These are phyloP conservation scores for Tylopilus plumbeoviolaceoides DNA, from an alignment of 768 basidiomycete species.

Conservation along the genomic window DNA sequence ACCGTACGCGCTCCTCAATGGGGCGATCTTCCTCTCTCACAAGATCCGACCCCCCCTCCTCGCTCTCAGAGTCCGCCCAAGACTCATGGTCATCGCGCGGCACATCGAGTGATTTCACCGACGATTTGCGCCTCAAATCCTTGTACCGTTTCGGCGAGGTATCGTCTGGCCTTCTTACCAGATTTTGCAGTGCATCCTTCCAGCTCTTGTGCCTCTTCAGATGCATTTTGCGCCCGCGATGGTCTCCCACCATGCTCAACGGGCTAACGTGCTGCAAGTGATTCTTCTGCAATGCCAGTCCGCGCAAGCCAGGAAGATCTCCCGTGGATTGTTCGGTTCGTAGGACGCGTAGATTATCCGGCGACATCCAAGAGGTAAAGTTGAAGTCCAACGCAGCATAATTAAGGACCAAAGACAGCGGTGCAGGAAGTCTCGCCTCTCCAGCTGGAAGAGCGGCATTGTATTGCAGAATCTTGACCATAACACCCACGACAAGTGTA, in stretches of 20 bases:
- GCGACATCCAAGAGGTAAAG: slow-evolving; percentile 96
- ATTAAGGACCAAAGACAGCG: slow-evolving; percentile 79
- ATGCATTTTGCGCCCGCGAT: slow-evolving; percentile 33
- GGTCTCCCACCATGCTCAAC: slow-evolving; percentile 84
- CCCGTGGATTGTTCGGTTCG: slow-evolving; percentile 85
- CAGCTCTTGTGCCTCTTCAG: slow-evolving; percentile 55
- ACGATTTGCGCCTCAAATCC: slow-evolving; percentile 28
- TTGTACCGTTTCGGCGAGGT: slow-evolving; percentile 10
- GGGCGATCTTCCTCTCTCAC: slow-evolving; percentile 70
- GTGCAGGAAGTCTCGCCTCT: slow-evolving; percentile 55
- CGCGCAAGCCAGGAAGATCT: slow-evolving; percentile 68
- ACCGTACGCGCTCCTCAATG: slow-evolving; percentile 68
- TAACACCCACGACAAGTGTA: slow-evolving; percentile 77
- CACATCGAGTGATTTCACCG: slow-evolving; percentile 21
- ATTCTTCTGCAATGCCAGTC: slow-evolving; percentile 74
- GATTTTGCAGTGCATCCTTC: slow-evolving; percentile 53
- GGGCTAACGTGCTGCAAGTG: slow-evolving; percentile 89
- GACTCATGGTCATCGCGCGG: slow-evolving; percentile 44
- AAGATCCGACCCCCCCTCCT: slow-evolving; percentile 42
- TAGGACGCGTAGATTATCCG: slow-evolving; percentile 75
- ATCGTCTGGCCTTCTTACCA: slow-evolving; percentile 39
- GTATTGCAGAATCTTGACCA: slow-evolving; percentile 80
- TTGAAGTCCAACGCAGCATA: slow-evolving; percentile 97
- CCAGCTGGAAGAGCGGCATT: slow-evolving; percentile 30
- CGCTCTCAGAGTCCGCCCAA: slow-evolving; percentile 52